A percentile compares a stretch with the other conserved stretches of the same genome.
Evolutionary conservation across 108 stramenopile genomes (phyloP).

Genomic region (Schizochytrium sp.): DNA sequence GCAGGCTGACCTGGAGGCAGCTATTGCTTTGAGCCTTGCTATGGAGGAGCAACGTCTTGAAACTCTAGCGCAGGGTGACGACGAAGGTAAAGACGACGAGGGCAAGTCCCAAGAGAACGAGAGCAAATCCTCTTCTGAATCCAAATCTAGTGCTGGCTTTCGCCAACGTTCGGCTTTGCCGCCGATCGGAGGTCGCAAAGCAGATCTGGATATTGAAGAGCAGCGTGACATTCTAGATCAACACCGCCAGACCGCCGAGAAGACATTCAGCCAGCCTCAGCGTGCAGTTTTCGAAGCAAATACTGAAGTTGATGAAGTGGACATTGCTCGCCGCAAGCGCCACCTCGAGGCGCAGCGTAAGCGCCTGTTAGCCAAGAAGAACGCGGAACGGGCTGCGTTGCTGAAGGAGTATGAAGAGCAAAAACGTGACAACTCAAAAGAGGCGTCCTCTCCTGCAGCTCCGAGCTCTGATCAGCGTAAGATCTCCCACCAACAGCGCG

Average conservation of each 20-base stretch:
- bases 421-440: background rate
- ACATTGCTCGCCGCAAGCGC: constrained; percentile 29
- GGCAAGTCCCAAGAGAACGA: background rate
- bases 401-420: constrained; percentile 38
- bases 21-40: constrained; percentile 42
- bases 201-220: background rate
- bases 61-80: constrained; percentile 7
- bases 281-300: background rate
- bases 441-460: background rate
- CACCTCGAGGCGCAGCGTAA: constrained; percentile 61
- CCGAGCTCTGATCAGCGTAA: constrained; percentile 1
- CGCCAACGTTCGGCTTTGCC: constrained; percentile 36
- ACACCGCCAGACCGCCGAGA: background rate
- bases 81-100: background rate
- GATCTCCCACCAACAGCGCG: constrained; percentile 33
- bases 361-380: constrained; percentile 52
- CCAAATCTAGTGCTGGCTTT: background rate
- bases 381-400: background rate
- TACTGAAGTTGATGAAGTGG: background rate
- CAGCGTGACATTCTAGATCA: constrained; percentile 11
- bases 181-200: constrained; percentile 29
- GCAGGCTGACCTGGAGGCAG: constrained; percentile 55
- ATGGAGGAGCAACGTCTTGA: constrained; percentile 57
- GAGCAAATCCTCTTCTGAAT: background rate
- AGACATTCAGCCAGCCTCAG: background rate